Conservation (phyloP, 1,284 basidiomycete species). For the Cutaneotrichosporon curvatum region DNA sequence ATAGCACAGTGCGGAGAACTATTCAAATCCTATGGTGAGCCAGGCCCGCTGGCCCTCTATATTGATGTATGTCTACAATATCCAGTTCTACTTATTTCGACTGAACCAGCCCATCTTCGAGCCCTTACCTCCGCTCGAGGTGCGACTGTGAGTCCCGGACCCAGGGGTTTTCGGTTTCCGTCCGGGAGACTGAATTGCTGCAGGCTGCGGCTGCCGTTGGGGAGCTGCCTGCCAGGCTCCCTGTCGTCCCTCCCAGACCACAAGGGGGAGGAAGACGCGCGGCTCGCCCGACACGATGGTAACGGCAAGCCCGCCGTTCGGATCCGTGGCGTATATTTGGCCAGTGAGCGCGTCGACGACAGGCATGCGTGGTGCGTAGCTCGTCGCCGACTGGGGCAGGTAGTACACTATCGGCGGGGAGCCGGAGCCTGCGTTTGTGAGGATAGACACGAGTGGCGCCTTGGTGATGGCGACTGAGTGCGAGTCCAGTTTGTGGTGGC, state of each 20-base stretch:
- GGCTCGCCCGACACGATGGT: slow-evolving; percentile 35
- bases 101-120: no score
- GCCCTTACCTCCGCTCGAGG: no score
- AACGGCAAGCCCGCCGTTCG: slow-evolving; percentile 46
- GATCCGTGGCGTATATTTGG: slow-evolving; percentile 48
- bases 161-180: no score
- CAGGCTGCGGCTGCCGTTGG: no score
- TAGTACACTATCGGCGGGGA: slow-evolving; percentile 36
- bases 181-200: no score
- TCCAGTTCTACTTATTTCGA: no score
- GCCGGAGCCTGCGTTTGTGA: slow-evolving; percentile 58
- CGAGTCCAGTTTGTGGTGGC: slow-evolving; percentile 39
- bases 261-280: slow-evolving; percentile 36
- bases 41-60: no score
- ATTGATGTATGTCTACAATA: no score
- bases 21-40: no score
- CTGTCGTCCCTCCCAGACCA: slow-evolving; percentile 12
- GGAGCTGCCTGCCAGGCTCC: slow-evolving; percentile 9
- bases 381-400: slow-evolving; percentile 31
- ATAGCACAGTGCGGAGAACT: no score
- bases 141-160: no score
- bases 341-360: slow-evolving; percentile 61
- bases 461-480: slow-evolving; percentile 58
- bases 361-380: slow-evolving; percentile 50
- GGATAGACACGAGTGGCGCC: slow-evolving; percentile 57